Evolutionary conservation across 805 yeast genomes (phyloP), one percentile per base, ranked within the genome.

Genomic region (Spathaspora arborariae): DNA sequence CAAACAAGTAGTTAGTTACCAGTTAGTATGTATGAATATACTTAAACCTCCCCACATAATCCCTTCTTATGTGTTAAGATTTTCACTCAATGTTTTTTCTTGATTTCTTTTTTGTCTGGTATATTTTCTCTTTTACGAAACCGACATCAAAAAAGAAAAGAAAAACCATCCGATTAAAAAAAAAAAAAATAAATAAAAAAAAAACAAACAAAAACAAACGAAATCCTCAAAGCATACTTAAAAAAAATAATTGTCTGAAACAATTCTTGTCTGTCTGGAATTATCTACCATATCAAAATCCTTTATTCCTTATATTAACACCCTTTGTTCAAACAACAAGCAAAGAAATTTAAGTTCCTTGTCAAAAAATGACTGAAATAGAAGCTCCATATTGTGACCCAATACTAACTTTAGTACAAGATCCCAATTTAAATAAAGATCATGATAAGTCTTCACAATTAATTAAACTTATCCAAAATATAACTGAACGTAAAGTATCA

Each of bases 351-450:
- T 7, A 21, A 38, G 3, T 19, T 4, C 35, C 15, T 24, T 10
- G 27, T 24, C 11, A 21, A 26, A 16, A 10, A 42, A 53, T 55
- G 55, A 53, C 58, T 20, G 65, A 59, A 36, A 20, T 63, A 42
- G 51, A 48, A 5, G 45, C 42, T 18, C 30, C 59, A n/a, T 78
- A 70, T 53, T 62, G 64, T 10, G 84, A 79, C 57, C 81, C 80
- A 6, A 63, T 79, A 35, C 60, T 79, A 45, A 55, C 60, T 15
- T 62, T 79, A 22, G 68, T 78, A 10, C 73, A 72, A 49, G 81
- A 78, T 57, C 78, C 81, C 1, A 63, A 74, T 42, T 63, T 79
- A 27, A 77, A 74, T 44, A 65, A 65, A 42, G 74, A 64, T 21
- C 68, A 72, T 45, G 60, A 51, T 20, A 72, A 70, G 49, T 60